Base-by-base conservation (phyloP, 208 protist species). In the Blechomonas ayalai region DNA sequence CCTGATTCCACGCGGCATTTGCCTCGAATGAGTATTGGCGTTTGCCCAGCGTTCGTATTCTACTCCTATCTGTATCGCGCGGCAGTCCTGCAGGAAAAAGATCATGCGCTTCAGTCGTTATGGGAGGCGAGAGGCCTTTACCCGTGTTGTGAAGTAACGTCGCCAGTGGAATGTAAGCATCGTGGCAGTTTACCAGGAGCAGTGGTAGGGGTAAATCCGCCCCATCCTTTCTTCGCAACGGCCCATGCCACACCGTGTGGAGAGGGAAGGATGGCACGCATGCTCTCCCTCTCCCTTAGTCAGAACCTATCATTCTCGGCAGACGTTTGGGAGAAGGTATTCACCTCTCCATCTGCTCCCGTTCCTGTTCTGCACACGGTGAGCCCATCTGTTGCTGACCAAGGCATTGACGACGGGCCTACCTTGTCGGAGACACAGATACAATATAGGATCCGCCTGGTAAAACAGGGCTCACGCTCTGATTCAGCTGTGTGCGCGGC, bases 81-180 rank as follows among this genome's bases (percentile, higher is more conserved):
- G 0, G 39, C 43, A 4, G 45, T 76, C 4, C 42, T 83, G 26
- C 75, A 83, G 39, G 51, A 69, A 36, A 83, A 83, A 53, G 69
- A 83, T 38, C 35, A 48, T 15, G 54, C 44, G 25, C 25, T 46
- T 34, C 25, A 19, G 20, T n/a, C n/a, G n/a, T n/a, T n/a, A n/a
- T n/a, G n/a, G n/a, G n/a, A n/a, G n/a, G n/a, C n/a, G n/a, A n/a
- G n/a, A n/a, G n/a, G n/a, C n/a, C n/a, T n/a, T n/a, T n/a, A n/a
- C n/a, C n/a, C n/a, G n/a, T n/a, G n/a, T n/a, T n/a, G n/a, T n/a
- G n/a, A n/a, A n/a, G n/a, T n/a, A n/a, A n/a, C n/a, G n/a, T n/a
- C n/a, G n/a, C n/a, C n/a, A n/a, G n/a, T n/a, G n/a, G n/a, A n/a
- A n/a, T n/a, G n/a, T n/a, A n/a, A n/a, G n/a, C n/a, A n/a, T n/a